Base-by-base conservation (phyloP, 805 yeast species). In the Candida manassasensis region DNA sequence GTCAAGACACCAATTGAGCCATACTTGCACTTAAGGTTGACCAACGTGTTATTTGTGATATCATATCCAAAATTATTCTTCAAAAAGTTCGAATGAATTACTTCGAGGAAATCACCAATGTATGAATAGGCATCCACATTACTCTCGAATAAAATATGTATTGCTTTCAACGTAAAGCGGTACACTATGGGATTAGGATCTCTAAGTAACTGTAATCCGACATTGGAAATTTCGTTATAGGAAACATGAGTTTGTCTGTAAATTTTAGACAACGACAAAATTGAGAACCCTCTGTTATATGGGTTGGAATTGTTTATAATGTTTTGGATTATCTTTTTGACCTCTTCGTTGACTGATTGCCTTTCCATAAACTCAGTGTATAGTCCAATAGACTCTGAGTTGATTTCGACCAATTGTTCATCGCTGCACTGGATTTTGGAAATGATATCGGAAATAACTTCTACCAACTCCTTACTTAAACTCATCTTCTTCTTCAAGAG, bases 101-200 rank as follows among this genome's bases (percentile, higher is more conserved):
- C 45, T 7, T 41, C 45, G 29, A 67, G 36, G 0, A 80, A 48
- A 12, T 63, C 63, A 2, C 73, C 53, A 1, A 80, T 67, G 31
- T 42, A 43, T 1, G 37, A 17, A 10, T 69, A 59, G 36, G 70
- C 74, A 16, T 75, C 68, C 7, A 74, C 42, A 33, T 80, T 78
- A 21, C 72, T 75, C 25, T 75, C 77, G 19, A 88, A 62, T 9
- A 84, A 54, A 1, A 72, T 59, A 2, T 73, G 57, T 28, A 83
- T 52, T 0, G 93, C 73, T 31, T 72, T 73, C 45, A 88, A 53
- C 1, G 90, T 69, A 70, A 88, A 81, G 36, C 75, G 71, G 52
- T 85, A 89, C 12, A 93, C 88, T 1, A 76, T 62, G 0, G 96
- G 96, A 52, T 89, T 90, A 0, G 96, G 89, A 55, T 90, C 97